phyloP scores from a whole-genome alignment of 2,329 filamentous ascomycete species.

The Neoarthrinium moseri region DNA sequence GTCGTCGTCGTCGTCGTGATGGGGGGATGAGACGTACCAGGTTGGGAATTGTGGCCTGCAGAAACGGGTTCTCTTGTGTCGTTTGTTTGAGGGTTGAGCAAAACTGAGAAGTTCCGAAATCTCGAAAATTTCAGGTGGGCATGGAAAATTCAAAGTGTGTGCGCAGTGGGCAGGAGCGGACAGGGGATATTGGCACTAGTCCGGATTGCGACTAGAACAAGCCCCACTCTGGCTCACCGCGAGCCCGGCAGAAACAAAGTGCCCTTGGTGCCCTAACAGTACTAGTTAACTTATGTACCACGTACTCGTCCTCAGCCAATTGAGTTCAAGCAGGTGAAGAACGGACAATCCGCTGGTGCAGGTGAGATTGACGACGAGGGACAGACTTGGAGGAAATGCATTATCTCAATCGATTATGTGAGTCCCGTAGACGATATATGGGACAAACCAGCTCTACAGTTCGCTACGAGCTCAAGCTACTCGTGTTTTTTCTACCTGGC shows the following conservation, averaged over 20 bases:
- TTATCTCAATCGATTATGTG: too few species aligned
- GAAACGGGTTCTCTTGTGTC: slow-evolving; percentile 33
- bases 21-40: slow-evolving; percentile 25
- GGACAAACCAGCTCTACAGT: too few species aligned
- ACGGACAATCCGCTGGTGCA: too few species aligned
- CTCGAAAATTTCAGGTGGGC: slow-evolving; percentile 22
- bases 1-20: neutral
- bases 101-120: slow-evolving; percentile 13
- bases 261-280: neutral
- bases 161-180: slow-evolving; percentile 7
- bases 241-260: neutral
- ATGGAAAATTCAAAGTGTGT: slow-evolving; percentile 29
- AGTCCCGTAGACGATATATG: too few species aligned
- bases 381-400: too few species aligned
- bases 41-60: slow-evolving; percentile 32
- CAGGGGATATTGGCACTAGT: slow-evolving; percentile 26
- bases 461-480: too few species aligned
- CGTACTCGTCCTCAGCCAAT: too few species aligned
- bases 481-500: too few species aligned
- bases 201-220: neutral
- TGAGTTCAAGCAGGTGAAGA: too few species aligned
- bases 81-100: slow-evolving; percentile 23
- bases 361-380: too few species aligned
- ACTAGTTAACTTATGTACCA: too few species aligned
- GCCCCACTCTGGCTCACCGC: neutral